These are phyloP conservation scores for Butyriboletus loyo DNA, from an alignment of 768 basidiomycete species.

Conservation along the genomic window DNA sequence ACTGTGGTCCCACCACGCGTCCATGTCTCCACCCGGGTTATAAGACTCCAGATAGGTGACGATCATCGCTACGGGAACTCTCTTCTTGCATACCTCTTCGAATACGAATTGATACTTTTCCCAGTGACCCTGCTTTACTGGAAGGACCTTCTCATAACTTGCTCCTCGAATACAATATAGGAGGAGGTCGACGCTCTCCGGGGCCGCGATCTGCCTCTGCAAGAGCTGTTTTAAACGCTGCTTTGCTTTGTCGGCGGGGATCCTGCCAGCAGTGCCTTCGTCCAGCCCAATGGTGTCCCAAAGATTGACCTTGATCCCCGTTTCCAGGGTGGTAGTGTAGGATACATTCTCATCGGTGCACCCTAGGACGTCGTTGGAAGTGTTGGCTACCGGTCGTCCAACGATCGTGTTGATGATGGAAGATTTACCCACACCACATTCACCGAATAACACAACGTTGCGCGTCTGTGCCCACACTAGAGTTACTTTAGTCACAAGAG, in stretches of 20 bases:
- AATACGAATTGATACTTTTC: conserved; percentile 25
- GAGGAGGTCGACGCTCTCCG: conserved; percentile 26
- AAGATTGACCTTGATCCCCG: conserved; percentile 19
- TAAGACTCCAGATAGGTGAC: conserved; percentile 29
- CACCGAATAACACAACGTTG: conserved; percentile 37
- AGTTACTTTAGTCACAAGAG: background rate
- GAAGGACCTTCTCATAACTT: conserved; percentile 7
- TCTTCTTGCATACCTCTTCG: conserved; percentile 23
- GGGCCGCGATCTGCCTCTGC: conserved; percentile 11
- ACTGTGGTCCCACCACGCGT: conserved; percentile 37
- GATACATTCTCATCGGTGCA: conserved; percentile 25
- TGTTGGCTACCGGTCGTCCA: conserved; percentile 21
- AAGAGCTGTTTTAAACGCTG: conserved; percentile 26
- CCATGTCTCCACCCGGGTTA: conserved; percentile 25
- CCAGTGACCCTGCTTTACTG: conserved; percentile 14
- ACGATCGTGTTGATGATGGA: conserved; percentile 38
- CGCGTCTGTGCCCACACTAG: conserved; percentile 5
- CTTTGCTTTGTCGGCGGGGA: conserved; percentile 15
- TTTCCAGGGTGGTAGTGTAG: conserved; percentile 16
- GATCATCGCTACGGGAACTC: conserved; percentile 24
- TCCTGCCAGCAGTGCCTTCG: conserved; percentile 25
- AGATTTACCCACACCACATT: conserved; percentile 37
- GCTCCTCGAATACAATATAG: conserved; percentile 29
- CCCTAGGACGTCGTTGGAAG: conserved; percentile 28
- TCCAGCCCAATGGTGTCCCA: conserved; percentile 38